Evolutionary conservation across 305 asterid species (phyloP).

Genomic region (Fraxinus baroniana): DNA sequence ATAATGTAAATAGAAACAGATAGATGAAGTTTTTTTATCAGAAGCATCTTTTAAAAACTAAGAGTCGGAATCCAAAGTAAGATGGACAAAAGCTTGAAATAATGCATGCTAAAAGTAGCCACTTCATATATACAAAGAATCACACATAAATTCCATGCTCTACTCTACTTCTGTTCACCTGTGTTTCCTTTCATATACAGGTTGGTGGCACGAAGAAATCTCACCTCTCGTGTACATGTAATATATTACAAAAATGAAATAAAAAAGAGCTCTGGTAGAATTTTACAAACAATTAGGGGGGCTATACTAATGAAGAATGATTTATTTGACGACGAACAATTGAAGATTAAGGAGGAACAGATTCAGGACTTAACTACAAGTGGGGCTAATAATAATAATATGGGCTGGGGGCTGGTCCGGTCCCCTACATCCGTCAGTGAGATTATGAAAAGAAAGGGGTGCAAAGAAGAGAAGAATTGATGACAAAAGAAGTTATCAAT

Average conservation of each 20-base stretch:
- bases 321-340: no score
- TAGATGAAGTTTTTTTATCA: not conserved
- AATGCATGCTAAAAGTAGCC: not conserved
- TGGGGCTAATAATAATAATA: no score
- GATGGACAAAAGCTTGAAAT: not conserved
- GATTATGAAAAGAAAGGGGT: no score
- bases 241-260: not conserved
- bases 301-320: not conserved
- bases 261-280: not conserved
- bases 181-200: not conserved
- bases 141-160: not conserved
- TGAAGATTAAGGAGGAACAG: no score
- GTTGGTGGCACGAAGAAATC: not conserved
- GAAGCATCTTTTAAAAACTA: no score
- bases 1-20: not conserved
- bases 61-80: not conserved
- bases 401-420: no score
- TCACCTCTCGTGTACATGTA: not conserved
- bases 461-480: no score
- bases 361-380: no score
- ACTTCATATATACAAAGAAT: not conserved
- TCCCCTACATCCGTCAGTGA: no score
- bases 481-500: no score
- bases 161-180: not conserved
- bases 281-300: not conserved